phyloP scores from a whole-genome alignment of 2,329 filamentous ascomycete species.

The Hymenoscyphus fructigenus region DNA sequence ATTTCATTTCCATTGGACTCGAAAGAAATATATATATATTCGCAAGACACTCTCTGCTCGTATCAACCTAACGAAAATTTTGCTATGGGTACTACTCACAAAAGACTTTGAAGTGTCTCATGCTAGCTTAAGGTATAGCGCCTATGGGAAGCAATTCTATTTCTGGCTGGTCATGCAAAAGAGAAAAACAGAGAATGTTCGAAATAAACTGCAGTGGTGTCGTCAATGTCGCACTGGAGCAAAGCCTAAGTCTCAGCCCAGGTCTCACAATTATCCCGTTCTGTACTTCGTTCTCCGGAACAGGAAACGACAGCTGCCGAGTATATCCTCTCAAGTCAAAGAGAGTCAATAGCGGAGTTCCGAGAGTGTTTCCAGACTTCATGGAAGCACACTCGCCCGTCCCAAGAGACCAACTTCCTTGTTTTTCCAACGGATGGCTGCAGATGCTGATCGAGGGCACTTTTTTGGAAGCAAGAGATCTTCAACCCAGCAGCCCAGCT shows the following conservation, averaged over 20 bases:
- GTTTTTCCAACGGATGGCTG: neutral
- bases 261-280: neutral
- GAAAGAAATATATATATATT: neutral
- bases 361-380: neutral
- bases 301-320: neutral
- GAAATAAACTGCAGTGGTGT: neutral
- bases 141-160: no score
- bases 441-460: neutral
- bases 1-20: no score
- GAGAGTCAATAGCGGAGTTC: neutral
- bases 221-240: neutral
- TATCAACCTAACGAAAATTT: neutral
- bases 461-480: conserved; percentile 1
- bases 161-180: neutral
- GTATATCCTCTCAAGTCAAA: neutral
- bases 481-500: neutral
- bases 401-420: neutral
- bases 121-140: neutral
- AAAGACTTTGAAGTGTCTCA: neutral
- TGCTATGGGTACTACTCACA: neutral
- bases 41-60: neutral
- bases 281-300: neutral
- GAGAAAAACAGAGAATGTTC: neutral
- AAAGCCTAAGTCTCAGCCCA: neutral
- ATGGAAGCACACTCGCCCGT: neutral